Conservation (phyloP, 305 asterid genomes). For the Fraxinus paxiana region DNA sequence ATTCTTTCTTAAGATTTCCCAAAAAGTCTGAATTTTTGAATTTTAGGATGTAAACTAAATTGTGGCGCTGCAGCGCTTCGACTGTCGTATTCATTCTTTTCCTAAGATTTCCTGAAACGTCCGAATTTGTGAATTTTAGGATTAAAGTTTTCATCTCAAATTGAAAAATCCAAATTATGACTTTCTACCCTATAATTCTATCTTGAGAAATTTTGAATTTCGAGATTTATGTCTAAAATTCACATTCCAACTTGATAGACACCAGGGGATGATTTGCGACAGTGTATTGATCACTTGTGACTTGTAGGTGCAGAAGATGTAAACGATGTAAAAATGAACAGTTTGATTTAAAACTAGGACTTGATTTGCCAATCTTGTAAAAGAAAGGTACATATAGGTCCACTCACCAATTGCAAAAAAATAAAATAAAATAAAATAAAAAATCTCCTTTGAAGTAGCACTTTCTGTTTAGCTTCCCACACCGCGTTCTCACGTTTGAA, state of each 20-base stretch:
- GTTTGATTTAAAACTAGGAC: slow-evolving; percentile 5
- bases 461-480: slow-evolving; percentile 21
- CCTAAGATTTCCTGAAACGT: too few relatives aligned
- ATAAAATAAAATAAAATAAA: neutral
- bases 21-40: too few relatives aligned
- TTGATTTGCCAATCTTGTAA: slow-evolving; percentile 13
- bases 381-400: slow-evolving; percentile 26
- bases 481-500: slow-evolving; percentile 18
- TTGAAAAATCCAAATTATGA: too few relatives aligned
- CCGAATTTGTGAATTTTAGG: too few relatives aligned
- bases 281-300: neutral
- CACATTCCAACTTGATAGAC: neutral
- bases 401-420: neutral
- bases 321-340: neutral
- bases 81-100: too few relatives aligned
- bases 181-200: too few relatives aligned
- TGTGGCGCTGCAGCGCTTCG: too few relatives aligned
- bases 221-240: too few relatives aligned
- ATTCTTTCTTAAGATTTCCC: too few relatives aligned
- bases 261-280: neutral
- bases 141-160: too few relatives aligned
- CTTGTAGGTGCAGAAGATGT: neutral
- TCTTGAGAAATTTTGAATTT: too few relatives aligned
- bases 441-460: neutral
- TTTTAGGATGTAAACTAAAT: too few relatives aligned